Evolutionary conservation across 73 alveolate genomes (phyloP), one percentile per base, ranked within the genome.

Genomic region (Uronychia binucleata): DNA sequence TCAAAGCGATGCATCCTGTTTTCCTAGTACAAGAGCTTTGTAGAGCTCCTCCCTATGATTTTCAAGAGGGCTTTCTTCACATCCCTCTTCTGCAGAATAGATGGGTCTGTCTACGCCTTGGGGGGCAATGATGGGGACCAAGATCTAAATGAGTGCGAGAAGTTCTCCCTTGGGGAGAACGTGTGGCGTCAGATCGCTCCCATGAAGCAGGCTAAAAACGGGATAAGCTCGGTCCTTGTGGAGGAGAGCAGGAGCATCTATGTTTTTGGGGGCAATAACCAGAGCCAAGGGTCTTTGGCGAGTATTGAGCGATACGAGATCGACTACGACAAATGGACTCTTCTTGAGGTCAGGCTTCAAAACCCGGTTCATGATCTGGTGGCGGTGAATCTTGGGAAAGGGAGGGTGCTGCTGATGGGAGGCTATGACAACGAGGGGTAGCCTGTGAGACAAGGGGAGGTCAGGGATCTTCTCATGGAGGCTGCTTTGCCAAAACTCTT

Each of bases 41-140:
- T 85, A 1, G 91, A 85, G 31, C 74, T 60, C 28, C 76, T 81
- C 32, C 90, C 90, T 33, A 83, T 83, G 90, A 31, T 83, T 33
- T 58, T 33, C 90, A 85, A 85, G 78, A 85, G 91, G 58, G 91
- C 91, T 27, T 85, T 85, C 58, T 85, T 85, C 57, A 80, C 91
- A 14, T 60, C 90, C 0, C 13, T 83, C 28, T 83, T 33, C 74
- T 83, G 90, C 79, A 33, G 34, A 74, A 58, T 77, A 60, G 90
- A 83, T 83, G 31, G 78, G 31, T 77, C 81, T 77, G 31, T 85
- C 19, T 86, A 86, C 58, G 86, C 58, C 11, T 58, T 86, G 57
- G 92, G 92, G 0, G 92, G 92, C 8, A 85, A 78, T 78, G 87
- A 86, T 31, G 92, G 92, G 34, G 87, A 76, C 30, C 1, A 14